Base-by-base conservation (phyloP, 2,329 filamentous ascomycete species). In the Rhexocercosporidium sp. region DNA sequence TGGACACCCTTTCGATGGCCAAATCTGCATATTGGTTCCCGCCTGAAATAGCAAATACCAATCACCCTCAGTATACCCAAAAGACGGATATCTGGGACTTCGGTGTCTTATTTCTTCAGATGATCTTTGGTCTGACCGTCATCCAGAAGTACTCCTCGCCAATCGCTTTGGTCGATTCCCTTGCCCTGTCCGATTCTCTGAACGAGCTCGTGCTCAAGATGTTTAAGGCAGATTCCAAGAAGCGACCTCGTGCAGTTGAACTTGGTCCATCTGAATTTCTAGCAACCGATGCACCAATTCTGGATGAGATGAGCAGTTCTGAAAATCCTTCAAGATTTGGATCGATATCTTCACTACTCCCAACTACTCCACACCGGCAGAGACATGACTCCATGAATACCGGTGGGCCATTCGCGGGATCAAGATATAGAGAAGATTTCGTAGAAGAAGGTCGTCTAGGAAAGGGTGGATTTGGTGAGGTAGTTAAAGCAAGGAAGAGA, bases 11-110 rank as follows among this genome's bases (percentile, higher is more conserved):
- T 22, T 83, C 85, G 56, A 85, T 88, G 27, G 87, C 91, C 18
- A 91, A 90, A 72, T 94, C 93, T 18, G 89, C 91, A 1, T 93
- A 93, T 71, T 97, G 94, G 94, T 80, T 92, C 7, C 89, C 94
- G 1, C 92, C 94, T 1, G 94, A 97, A 79, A 85, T 94, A 60
- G 86, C 87, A 34, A 85, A 82, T 56, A 85, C 83, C 0, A 87
- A 85, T 67, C 90, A 86, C 31, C 85, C 85, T 34, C 83, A 91
- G 78, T 84, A 90, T 80, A 89, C 86, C 1, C 86, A 86, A 74
- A 97, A 97, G 78, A 93, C 93, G 0, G 96, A 98, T 77, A 88
- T 98, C 9, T 99, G 96, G 96, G 92, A 97, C 72, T 89, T 99
- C 74, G 96, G 96, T 4, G 88, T 97, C 34, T 87, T 97, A 5